Evolutionary conservation across 179 eudicot genomes (phyloP), one percentile per base, ranked within the genome.

Genomic region (Carnegiea gigantea): DNA sequence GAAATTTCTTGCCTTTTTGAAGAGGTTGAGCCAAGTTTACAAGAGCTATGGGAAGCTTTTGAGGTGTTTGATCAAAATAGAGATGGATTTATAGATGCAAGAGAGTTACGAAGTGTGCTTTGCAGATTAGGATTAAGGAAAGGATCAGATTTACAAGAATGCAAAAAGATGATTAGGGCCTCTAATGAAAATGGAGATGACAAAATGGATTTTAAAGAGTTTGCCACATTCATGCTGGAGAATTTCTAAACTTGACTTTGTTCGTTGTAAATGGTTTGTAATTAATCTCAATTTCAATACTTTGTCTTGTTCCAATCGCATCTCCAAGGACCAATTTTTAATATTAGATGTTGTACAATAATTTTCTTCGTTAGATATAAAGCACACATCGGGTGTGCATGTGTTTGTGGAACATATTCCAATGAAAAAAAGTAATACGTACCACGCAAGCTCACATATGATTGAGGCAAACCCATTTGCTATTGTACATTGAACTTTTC

Each of bases 61-160:
- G 90, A 90, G 57, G 95, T 95, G 76, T 95, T 89, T 86, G 99
- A 95, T 78, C 74, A 81, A 78, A 91, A 94, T 75, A 80, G 74
- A 84, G 99, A 95, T 88, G 99, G 98, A 80, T 95, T 89, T 79
- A 91, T 92, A 72, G 93, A 92, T 81, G 92, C 84, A 44, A 28
- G 14, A 43, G 96, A 92, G 74, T 86, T 92, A 83, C 88, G 87
- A 30, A 87, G 80, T 44, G 89, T 92, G 72, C 82, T 92, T 4
- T 73, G 65, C 78, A 82, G 70, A 76, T 78, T 92, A 81, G 92
- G 93, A 57, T 78, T 92, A 3, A 82, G 76, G 10, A 85, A 88
- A 75, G 90, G 84, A 18, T 67, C 21, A 28, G 87, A 84, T 23
- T 33, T 89, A 59, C 79, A 88, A n/a, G 80, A 76, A 18, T 92